Base-by-base conservation (phyloP, 2,329 filamentous ascomycete species). In the Ceratocystis huliohia region DNA sequence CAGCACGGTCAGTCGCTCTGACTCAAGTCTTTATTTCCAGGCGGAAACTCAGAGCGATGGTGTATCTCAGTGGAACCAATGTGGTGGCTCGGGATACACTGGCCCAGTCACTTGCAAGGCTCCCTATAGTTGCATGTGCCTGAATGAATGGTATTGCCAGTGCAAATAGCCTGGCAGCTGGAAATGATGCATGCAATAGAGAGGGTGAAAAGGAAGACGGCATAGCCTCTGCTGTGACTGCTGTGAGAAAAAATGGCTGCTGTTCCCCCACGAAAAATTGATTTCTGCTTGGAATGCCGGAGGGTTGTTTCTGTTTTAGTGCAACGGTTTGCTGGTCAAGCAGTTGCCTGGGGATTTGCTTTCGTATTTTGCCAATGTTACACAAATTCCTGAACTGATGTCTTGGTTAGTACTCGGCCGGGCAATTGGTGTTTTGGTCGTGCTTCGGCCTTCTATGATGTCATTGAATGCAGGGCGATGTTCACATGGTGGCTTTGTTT, bases 81-180 rank as follows among this genome's bases (percentile, higher is more conserved):
- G 71, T 56, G 71, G 71, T 28, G 71, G 71, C 1, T 63, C 2
- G 8, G 37, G 30, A 33, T 72, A 69, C 69, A 67, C 62, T 1
- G 70, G 71, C 0, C 59, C 70, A 1, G 70, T 69, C 41, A 65
- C 50, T 17, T 72, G 71, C 63, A 62, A 57, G 48, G 63, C 68
- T 5, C 64, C 68, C 13, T 69, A 63, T 7, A 66, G 61, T 5
- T 72, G 71, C 61, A 69, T 65, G 15, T 65, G 62, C 15, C 37
- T 65, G 28, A 71, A 71, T n/a, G 65, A 69, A 41, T 71, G 68
- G 65, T 71, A 71, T 69, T 70, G 69, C 63, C 70, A 71, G 67
- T 72, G 71, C 61, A 46, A 70, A 22, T 71, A 66, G 57, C 3
- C 3, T 37, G 33, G 33, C 7, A 8, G 33, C 33, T 37, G 33